Percentiles rank a stretch among this genome's conserved stretches.
Evolutionary conservation across 2,329 filamentous ascomycete species (phyloP).

Genomic region (Pyrenochaeta sp.): DNA sequence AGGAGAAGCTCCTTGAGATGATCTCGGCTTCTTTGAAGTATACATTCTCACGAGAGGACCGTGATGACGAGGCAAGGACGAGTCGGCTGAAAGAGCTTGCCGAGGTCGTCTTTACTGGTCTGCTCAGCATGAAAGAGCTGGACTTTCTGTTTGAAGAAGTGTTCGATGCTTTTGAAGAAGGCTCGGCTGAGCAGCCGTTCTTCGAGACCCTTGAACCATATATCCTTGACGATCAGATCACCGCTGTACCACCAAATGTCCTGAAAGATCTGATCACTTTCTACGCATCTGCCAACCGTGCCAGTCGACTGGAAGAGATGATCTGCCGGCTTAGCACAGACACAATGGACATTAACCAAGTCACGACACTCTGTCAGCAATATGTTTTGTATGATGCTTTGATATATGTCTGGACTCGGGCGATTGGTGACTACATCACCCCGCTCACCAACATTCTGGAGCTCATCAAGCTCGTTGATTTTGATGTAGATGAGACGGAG

Average conservation of each 20-base stretch:
- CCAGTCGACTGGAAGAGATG: slow-evolving; percentile 86
- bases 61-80: slow-evolving; percentile 60
- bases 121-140: slow-evolving; percentile 76
- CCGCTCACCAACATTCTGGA: slow-evolving; percentile 84
- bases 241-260: slow-evolving; percentile 78
- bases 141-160: slow-evolving; percentile 92
- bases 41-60: slow-evolving; percentile 73
- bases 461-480: slow-evolving; percentile 66
- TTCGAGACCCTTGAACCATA: slow-evolving; percentile 88
- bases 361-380: slow-evolving; percentile 89
- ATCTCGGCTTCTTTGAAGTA: slow-evolving; percentile 92
- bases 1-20: slow-evolving; percentile 90
- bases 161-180: slow-evolving; percentile 89
- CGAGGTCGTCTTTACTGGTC: slow-evolving; percentile 83
- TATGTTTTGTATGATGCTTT: slow-evolving; percentile 93
- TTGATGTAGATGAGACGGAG: slow-evolving; percentile 65
- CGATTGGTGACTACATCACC: slow-evolving; percentile 86
- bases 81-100: slow-evolving; percentile 78
- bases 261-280: slow-evolving; percentile 87
- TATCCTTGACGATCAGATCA: slow-evolving; percentile 80
- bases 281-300: slow-evolving; percentile 78
- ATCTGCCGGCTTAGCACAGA: slow-evolving; percentile 90
- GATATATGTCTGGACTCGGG: slow-evolving; percentile 96
- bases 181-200: slow-evolving; percentile 76
- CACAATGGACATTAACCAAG: slow-evolving; percentile 92